Percentiles rank a stretch among this genome's conserved stretches.
These are phyloP conservation scores for Catunica adiposa DNA, from an alignment of 2,329 filamentous ascomycete genomes.

Conservation along the genomic window DNA sequence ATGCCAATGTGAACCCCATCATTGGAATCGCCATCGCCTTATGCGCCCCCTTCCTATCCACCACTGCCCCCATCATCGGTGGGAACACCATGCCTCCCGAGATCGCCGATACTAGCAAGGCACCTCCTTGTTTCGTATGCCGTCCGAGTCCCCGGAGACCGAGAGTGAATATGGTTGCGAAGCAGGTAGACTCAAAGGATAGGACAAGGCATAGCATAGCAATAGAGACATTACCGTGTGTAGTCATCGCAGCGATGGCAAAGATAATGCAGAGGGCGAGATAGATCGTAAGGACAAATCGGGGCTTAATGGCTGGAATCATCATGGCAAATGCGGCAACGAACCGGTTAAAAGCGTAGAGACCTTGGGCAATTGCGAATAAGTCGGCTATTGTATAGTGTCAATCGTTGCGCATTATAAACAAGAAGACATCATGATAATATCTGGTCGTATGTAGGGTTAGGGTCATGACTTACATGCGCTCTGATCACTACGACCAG, in stretches of 20 bases:
- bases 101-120: constrained; percentile 39
- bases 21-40: constrained; percentile 13
- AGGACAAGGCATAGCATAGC: constrained; percentile 38
- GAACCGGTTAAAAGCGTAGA: constrained; percentile 44
- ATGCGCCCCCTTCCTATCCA: constrained; percentile 28
- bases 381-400: constrained; percentile 25
- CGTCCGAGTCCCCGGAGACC: constrained; percentile 44
- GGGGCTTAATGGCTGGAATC: constrained; percentile 32
- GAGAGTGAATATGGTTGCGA: constrained; percentile 42
- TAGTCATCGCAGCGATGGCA: constrained; percentile 34
- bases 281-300: constrained; percentile 37
- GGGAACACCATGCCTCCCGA: constrained; percentile 39
- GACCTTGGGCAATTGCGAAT: constrained; percentile 40
- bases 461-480: constrained; percentile 13
- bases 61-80: constrained; percentile 50
- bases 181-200: constrained; percentile 42
- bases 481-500: constrained; percentile 17
- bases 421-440: constrained; percentile 4
- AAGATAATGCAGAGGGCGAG: constrained; percentile 38
- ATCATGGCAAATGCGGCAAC: constrained; percentile 38
- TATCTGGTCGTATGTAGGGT: neutral
- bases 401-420: neutral
- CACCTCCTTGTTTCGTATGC: constrained; percentile 54
- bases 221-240: constrained; percentile 34
- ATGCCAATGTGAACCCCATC: constrained; percentile 13